Evolutionary conservation across 1,284 basidiomycete genomes (phyloP).

Genomic region (Fomitiporia mediterranea): DNA sequence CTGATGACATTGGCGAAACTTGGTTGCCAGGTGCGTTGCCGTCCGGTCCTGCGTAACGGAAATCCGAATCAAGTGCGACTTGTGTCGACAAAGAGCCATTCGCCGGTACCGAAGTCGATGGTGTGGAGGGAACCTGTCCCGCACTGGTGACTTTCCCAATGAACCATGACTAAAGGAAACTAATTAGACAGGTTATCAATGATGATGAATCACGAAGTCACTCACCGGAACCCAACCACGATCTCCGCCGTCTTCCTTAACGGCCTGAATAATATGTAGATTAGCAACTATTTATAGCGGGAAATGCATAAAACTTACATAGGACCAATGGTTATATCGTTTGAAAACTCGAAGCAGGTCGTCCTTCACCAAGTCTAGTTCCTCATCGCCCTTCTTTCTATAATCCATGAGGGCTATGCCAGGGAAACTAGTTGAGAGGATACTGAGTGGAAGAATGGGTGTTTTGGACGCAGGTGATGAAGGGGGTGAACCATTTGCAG

Average conservation of each 20-base stretch:
- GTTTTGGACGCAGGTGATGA: slow-evolving; percentile 17
- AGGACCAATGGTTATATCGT: slow-evolving; percentile 56
- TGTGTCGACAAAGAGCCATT: slow-evolving; percentile 12
- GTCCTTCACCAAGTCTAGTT: slow-evolving; percentile 46
- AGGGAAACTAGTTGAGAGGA: slow-evolving; percentile 51
- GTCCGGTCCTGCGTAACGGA: slow-evolving; percentile 16
- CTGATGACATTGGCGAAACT: slow-evolving; percentile 25
- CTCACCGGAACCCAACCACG: slow-evolving; percentile 42
- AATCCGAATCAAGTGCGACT: slow-evolving; percentile 18
- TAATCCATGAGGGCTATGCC: slow-evolving; percentile 58
- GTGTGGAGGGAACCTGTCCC: slow-evolving; percentile 22
- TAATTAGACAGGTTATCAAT: neutral
- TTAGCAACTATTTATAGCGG: slow-evolving; percentile 3
- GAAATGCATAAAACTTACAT: slow-evolving; percentile 24
- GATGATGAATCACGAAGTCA: neutral
- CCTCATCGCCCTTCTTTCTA: slow-evolving; percentile 43
- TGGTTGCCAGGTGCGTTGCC: slow-evolving; percentile 11
- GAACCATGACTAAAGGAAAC: slow-evolving; percentile 24
- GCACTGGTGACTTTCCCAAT: slow-evolving; percentile 25
- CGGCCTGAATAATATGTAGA: slow-evolving; percentile 30
- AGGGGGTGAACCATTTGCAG: slow-evolving; percentile 16
- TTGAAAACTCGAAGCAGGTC: slow-evolving; percentile 56
- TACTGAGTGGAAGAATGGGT: slow-evolving; percentile 43
- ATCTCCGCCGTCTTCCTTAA: slow-evolving; percentile 41
- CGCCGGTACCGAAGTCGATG: slow-evolving; percentile 17